A percentile compares a stretch with the other conserved stretches of the same genome.
Conservation (phyloP, 164 flowering plant species). For the Berberis thunbergii region DNA sequence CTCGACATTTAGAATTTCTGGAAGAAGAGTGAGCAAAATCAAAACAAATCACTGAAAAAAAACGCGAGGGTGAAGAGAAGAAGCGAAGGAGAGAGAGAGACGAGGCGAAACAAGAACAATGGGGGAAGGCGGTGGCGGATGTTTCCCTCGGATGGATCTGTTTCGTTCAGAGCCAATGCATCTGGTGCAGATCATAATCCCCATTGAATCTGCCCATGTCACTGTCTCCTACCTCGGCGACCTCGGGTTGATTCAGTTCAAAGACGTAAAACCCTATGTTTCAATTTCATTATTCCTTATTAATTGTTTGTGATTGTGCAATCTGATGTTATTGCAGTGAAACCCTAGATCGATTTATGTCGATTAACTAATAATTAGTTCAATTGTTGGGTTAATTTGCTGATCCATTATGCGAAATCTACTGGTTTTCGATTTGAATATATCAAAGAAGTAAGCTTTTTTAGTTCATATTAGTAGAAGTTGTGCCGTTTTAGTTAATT, state of each 20-base stretch:
- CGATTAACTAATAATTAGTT: not conserved
- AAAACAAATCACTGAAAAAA: too few relatives aligned
- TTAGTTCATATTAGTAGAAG: too few relatives aligned
- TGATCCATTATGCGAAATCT: not conserved
- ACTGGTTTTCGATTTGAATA: too few relatives aligned
- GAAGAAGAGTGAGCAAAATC: too few relatives aligned
- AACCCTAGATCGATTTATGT: not conserved
- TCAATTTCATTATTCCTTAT: not conserved
- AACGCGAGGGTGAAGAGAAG: too few relatives aligned
- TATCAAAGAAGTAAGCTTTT: too few relatives aligned
- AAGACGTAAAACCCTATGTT: constrained; percentile 51
- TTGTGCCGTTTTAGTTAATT: too few relatives aligned
- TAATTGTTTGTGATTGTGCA: not conserved
- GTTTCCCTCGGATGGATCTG: constrained; percentile 90
- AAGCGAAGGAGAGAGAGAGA: too few relatives aligned
- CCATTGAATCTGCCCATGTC: constrained; percentile 79
- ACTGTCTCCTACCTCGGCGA: constrained; percentile 83
- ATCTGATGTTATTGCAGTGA: not conserved
- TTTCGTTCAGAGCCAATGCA: constrained; percentile 93
- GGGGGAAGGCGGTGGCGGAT: constrained; percentile 35
- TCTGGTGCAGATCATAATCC: constrained; percentile 83
- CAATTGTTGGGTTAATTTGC: not conserved
- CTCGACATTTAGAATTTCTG: too few relatives aligned
- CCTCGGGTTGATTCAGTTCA: constrained; percentile 84
- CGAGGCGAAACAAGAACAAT: not conserved